Evolutionary conservation across 169 alveolate species (phyloP).

Genomic region (Plasmodium coatneyi): DNA sequence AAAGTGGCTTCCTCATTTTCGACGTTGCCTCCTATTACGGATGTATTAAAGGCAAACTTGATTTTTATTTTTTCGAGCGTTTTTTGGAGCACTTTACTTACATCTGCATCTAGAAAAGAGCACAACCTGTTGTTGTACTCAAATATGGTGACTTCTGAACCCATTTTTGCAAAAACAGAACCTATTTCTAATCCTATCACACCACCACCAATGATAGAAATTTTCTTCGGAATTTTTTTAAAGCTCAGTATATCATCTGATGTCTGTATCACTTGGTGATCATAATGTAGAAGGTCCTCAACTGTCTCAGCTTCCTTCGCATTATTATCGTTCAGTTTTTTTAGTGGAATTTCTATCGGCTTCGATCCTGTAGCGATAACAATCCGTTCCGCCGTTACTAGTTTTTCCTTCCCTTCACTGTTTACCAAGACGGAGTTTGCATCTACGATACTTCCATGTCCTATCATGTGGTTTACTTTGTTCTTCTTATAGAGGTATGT

Average conservation of each 20-base stretch:
- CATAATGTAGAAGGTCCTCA: constrained; percentile 87
- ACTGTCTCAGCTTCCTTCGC: constrained; percentile 80
- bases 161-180: constrained; percentile 94
- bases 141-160: constrained; percentile 87
- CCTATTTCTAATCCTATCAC: constrained; percentile 98
- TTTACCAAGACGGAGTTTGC: constrained; percentile 36
- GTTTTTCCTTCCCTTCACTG: constrained; percentile 21
- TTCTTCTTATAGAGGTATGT: constrained; percentile 93
- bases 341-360: constrained; percentile 91
- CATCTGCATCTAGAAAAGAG: constrained; percentile 87
- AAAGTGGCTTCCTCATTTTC: constrained; percentile 81
- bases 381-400: constrained; percentile 63
- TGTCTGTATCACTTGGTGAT: constrained; percentile 73
- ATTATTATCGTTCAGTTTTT: constrained; percentile 88
- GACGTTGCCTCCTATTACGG: constrained; percentile 76
- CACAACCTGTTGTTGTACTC: constrained; percentile 85
- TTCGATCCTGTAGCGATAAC: constrained; percentile 95
- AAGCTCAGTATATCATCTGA: constrained; percentile 83
- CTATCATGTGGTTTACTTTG: constrained; percentile 91
- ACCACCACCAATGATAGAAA: constrained; percentile 98
- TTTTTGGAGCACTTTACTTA: constrained; percentile 88
- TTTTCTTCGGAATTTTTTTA: constrained; percentile 89
- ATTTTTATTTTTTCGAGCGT: constrained; percentile 85
- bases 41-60: constrained; percentile 81
- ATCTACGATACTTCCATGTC: constrained; percentile 79